A percentile compares a stretch with the other conserved stretches of the same genome.
These are phyloP conservation scores for Penicillium rolfsii DNA, from an alignment of 2,329 filamentous ascomycete species.

Conservation along the genomic window DNA sequence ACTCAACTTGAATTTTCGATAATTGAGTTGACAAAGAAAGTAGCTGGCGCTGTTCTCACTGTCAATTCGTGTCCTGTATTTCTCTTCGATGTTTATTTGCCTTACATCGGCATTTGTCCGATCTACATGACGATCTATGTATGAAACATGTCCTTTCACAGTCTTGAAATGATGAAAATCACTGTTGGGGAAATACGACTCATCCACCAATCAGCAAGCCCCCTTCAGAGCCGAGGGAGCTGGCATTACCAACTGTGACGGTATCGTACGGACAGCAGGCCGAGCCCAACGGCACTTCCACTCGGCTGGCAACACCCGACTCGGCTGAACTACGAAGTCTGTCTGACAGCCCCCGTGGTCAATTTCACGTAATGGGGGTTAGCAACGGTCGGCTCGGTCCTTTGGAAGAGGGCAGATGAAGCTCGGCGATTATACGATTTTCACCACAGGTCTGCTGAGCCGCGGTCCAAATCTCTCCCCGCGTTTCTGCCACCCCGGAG, in stretches of 20 bases:
- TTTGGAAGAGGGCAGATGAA: neutral
- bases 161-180: neutral
- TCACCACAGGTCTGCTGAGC: conserved; percentile 9
- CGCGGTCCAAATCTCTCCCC: conserved; percentile 34
- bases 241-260: conserved; percentile 28
- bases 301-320: conserved; percentile 24
- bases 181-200: neutral
- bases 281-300: conserved; percentile 30
- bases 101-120: conserved; percentile 6
- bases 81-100: no score
- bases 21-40: neutral
- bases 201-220: conserved; percentile 7
- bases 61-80: neutral
- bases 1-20: neutral
- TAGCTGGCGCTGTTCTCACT: neutral
- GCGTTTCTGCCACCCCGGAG: conserved; percentile 13
- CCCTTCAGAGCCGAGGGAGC: neutral
- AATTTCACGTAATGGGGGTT: neutral
- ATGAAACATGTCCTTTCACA: neutral
- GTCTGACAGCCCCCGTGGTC: neutral
- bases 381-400: conserved; percentile 4
- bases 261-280: conserved; percentile 33
- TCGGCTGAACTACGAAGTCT: neutral
- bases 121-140: neutral
- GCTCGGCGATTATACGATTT: neutral